These are phyloP conservation scores for Bryoerythrophyllum caledonicum DNA, from an alignment of 225 moss, liverwort and hornwort species.

Conservation along the genomic window DNA sequence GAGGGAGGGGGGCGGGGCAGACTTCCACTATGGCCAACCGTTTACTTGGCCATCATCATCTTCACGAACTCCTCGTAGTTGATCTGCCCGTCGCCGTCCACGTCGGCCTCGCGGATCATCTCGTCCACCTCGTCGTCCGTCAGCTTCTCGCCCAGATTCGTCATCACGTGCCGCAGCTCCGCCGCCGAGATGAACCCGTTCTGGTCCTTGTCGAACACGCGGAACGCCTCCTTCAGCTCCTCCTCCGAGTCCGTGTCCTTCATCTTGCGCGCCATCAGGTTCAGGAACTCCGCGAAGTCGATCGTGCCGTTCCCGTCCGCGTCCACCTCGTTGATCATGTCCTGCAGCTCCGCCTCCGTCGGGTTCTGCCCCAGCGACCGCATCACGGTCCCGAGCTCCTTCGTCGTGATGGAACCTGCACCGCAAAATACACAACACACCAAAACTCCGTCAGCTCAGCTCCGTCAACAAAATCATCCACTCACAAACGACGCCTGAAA, in stretches of 20 bases:
- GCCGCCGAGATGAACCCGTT: conserved; percentile 58
- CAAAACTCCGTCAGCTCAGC: no score
- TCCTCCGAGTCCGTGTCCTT: conserved; percentile 66
- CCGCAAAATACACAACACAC: no score
- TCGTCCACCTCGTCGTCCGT: conserved; percentile 67
- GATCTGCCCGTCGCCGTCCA: conserved; percentile 59
- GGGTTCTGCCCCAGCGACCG: conserved; percentile 63
- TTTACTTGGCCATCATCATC: conserved; percentile 72
- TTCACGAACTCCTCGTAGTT: conserved; percentile 69
- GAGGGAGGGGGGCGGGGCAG: not conserved
- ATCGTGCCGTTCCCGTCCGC: conserved; percentile 69
- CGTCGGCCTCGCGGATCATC: conserved; percentile 66
- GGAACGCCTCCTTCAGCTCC: conserved; percentile 69
- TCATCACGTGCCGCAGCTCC: conserved; percentile 66
- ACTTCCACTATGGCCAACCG: conserved; percentile 6
- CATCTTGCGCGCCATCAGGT: conserved; percentile 63
- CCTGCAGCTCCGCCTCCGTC: conserved; percentile 62
- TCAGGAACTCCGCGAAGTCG: conserved; percentile 64
- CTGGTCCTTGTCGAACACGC: conserved; percentile 73
- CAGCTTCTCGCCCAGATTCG: conserved; percentile 57
- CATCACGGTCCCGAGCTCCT: conserved; percentile 71
- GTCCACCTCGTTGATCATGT: conserved; percentile 73
- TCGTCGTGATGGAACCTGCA: conserved; percentile 57
- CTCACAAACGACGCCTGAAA: no score
- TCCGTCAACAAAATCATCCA: no score